Conservation (phyloP, 305 asterid species). For the Ilex paraguariensis region DNA sequence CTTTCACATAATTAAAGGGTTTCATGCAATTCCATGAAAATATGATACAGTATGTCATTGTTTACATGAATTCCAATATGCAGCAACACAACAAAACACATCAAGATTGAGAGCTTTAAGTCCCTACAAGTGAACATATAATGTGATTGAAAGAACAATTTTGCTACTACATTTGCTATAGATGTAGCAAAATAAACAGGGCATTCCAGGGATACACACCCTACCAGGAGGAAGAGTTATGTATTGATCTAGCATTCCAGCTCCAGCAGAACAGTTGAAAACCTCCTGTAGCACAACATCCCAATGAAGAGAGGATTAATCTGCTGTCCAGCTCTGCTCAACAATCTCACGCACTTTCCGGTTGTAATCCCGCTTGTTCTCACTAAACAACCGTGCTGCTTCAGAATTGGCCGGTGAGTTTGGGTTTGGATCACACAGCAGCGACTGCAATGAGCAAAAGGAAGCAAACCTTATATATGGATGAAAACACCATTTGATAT, state of each 20-base stretch:
- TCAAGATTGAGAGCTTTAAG: too few relatives aligned
- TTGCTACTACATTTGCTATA: slow-evolving; percentile 2
- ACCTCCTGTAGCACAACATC: slow-evolving; percentile 11
- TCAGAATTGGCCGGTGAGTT: slow-evolving; percentile 83
- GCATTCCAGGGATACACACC: slow-evolving; percentile 21
- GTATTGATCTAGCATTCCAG: slow-evolving; percentile 13
- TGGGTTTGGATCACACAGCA: slow-evolving; percentile 73
- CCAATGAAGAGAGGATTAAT: slow-evolving; percentile 25
- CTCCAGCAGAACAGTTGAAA: slow-evolving; percentile 12
- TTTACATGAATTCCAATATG: too few relatives aligned
- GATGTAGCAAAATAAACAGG: slow-evolving; percentile 11
- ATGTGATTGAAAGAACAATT: too few relatives aligned
- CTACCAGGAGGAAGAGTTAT: slow-evolving; percentile 28
- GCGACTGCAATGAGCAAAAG: slow-evolving; percentile 35
- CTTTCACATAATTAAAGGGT: too few relatives aligned
- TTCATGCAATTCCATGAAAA: too few relatives aligned
- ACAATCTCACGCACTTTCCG: slow-evolving; percentile 73
- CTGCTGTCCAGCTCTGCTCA: slow-evolving; percentile 88
- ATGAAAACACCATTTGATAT: too few relatives aligned
- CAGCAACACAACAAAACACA: too few relatives aligned
- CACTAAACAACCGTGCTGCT: slow-evolving; percentile 75
- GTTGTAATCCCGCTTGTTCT: slow-evolving; percentile 78
- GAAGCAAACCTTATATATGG: too few relatives aligned
- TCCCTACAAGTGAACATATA: too few relatives aligned
- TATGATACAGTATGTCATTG: too few relatives aligned